These are phyloP conservation scores for Penicillium sp. DNA, from an alignment of 2,329 filamentous ascomycete genomes.

Conservation along the genomic window DNA sequence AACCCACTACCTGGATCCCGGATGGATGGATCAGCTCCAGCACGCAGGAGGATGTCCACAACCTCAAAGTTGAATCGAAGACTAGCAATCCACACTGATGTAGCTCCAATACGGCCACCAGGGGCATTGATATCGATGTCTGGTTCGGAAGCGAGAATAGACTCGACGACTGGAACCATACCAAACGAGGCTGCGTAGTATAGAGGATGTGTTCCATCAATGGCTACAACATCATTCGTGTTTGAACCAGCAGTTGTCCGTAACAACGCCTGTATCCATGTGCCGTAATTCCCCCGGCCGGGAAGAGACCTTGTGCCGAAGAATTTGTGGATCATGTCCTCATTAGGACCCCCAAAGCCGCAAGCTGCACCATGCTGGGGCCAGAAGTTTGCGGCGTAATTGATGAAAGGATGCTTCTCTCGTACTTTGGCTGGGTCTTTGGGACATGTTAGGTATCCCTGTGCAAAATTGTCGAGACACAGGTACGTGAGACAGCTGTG, in stretches of 20 bases:
- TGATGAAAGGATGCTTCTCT: conserved; percentile 8
- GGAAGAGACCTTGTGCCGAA: conserved; percentile 15
- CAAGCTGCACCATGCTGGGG: conserved; percentile 11
- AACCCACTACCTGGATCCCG: conserved; percentile 12
- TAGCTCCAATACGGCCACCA: conserved; percentile 18
- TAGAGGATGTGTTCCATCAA: conserved; percentile 18
- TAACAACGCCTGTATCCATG: conserved; percentile 17
- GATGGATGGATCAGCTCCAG: conserved; percentile 21
- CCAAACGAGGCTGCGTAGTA: conserved; percentile 24
- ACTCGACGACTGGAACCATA: conserved; percentile 16
- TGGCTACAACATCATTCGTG: background rate
- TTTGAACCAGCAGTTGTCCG: background rate
- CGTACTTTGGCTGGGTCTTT: background rate
- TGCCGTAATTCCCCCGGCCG: conserved; percentile 18
- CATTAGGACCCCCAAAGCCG: background rate
- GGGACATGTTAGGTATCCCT: conserved; percentile 7
- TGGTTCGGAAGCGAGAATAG: conserved; percentile 15
- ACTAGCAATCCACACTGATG: conserved; percentile 18
- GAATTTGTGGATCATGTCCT: conserved; percentile 11
- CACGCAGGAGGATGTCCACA: conserved; percentile 15
- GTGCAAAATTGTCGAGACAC: conserved; percentile 18
- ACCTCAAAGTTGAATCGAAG: conserved; percentile 16
- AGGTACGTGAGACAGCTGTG: conserved; percentile 18
- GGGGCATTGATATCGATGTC: conserved; percentile 19
- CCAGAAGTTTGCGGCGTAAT: conserved; percentile 20